These are phyloP conservation scores for Corrigiola litoralis DNA, from an alignment of 179 eudicot species.

Conservation along the genomic window DNA sequence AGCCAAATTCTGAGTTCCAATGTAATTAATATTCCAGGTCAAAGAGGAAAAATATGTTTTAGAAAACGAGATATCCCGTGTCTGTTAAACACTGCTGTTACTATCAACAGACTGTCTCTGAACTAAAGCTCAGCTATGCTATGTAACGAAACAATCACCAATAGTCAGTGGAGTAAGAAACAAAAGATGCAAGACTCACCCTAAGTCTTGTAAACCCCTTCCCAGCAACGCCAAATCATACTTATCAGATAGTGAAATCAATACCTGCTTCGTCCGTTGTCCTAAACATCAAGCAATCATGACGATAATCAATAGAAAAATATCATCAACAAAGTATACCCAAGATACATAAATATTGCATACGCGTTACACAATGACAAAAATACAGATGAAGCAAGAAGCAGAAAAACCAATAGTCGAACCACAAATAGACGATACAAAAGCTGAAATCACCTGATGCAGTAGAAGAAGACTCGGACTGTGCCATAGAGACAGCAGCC, in stretches of 20 bases:
- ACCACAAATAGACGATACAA: too few relatives aligned
- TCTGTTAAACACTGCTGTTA: not conserved
- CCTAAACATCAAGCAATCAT: not conserved
- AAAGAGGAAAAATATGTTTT: too few relatives aligned
- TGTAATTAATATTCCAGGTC: too few relatives aligned
- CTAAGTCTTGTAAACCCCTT: constrained; percentile 69
- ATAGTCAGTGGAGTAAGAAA: not conserved
- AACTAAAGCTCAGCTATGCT: too few relatives aligned
- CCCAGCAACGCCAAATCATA: constrained; percentile 60
- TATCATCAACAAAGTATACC: not conserved
- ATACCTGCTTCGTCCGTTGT: constrained; percentile 56
- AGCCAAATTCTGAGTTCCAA: too few relatives aligned
- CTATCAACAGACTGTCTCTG: not conserved
- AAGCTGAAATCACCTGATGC: constrained; percentile 12
- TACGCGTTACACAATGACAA: not conserved
- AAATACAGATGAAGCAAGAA: too few relatives aligned
- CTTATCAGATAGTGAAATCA: constrained; percentile 87
- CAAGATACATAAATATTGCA: not conserved
- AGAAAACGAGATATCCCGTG: too few relatives aligned
- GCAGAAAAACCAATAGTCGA: too few relatives aligned
- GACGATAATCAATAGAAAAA: not conserved
- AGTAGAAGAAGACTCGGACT: constrained; percentile 24
- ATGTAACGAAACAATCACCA: not conserved
- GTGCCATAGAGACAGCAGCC: constrained; percentile 21
- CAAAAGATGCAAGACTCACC: constrained; percentile 40